Percentiles rank a stretch among this genome's conserved stretches.
phyloP scores from a whole-genome alignment of 2,329 filamentous ascomycete species.

The Botrytis fragariae region DNA sequence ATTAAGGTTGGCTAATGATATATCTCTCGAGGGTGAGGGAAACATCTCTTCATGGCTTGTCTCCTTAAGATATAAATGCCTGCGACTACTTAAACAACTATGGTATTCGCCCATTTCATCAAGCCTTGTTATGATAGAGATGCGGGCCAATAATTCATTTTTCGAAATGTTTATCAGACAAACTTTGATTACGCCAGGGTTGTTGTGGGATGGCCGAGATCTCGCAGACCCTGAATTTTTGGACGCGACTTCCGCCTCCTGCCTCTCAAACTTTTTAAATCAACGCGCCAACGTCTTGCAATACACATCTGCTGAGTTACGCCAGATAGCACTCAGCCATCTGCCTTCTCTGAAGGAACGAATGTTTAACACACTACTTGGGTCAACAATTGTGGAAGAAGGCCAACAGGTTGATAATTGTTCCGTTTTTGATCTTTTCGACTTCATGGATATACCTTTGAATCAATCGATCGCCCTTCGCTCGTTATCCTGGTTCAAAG shows the following conservation, averaged over 20 bases:
- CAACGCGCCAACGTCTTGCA: constrained; percentile 76
- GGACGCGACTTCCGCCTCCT: constrained; percentile 43
- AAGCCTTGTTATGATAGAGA: constrained; percentile 69
- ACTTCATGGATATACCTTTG: constrained; percentile 73
- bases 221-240: constrained; percentile 65
- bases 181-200: constrained; percentile 64
- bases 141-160: constrained; percentile 77
- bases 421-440: constrained; percentile 87
- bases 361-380: constrained; percentile 72
- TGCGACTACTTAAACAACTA: constrained; percentile 74
- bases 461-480: constrained; percentile 48
- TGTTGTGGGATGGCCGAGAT: constrained; percentile 70
- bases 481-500: constrained; percentile 59
- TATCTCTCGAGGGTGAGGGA: constrained; percentile 57
- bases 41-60: constrained; percentile 65
- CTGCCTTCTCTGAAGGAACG: constrained; percentile 68
- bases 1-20: constrained; percentile 66
- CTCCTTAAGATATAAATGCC: constrained; percentile 63
- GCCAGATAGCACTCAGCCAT: constrained; percentile 67
- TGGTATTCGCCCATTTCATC: constrained; percentile 83
- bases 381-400: constrained; percentile 65
- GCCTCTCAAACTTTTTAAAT: constrained; percentile 64
- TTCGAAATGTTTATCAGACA: constrained; percentile 73
- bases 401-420: constrained; percentile 65
- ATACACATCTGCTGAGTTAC: constrained; percentile 82